Percentiles rank a stretch among this genome's conserved stretches.
These are phyloP conservation scores for Talaromyces trachyspermus DNA, from an alignment of 495 filamentous ascomycete genomes.

Conservation along the genomic window DNA sequence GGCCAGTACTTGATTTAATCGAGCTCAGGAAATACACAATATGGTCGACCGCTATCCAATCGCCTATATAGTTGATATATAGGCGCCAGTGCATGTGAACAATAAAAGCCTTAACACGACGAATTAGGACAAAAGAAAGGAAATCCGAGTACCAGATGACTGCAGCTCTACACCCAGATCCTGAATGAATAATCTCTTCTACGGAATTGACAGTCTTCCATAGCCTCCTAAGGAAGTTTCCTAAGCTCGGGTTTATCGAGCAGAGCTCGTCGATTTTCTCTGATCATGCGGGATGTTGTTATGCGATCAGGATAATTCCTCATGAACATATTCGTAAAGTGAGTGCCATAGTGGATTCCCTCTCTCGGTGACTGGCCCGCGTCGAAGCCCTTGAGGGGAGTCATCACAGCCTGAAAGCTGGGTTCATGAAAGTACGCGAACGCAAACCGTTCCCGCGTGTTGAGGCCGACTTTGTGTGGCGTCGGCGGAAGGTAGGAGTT, in stretches of 20 bases:
- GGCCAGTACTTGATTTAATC: no score
- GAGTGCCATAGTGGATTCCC: slow-evolving; percentile 38
- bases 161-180: no score
- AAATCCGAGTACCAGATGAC: no score
- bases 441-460: slow-evolving; percentile 32
- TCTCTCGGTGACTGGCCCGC: slow-evolving; percentile 3
- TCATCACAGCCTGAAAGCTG: slow-evolving; percentile 34
- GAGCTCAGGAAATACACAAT: no score
- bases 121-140: no score
- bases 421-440: slow-evolving; percentile 43
- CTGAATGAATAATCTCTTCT: no score
- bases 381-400: slow-evolving; percentile 23
- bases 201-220: no score
- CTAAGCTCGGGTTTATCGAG: slow-evolving; percentile 1
- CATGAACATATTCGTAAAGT: slow-evolving; percentile 44
- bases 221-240: not conserved
- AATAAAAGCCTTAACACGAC: no score
- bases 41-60: no score
- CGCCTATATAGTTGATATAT: no score
- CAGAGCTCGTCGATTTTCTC: slow-evolving; percentile 10
- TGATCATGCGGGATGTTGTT: slow-evolving; percentile 26
- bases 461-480: slow-evolving; percentile 40
- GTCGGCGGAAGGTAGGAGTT: slow-evolving; percentile 30
- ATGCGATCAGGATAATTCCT: slow-evolving; percentile 40
- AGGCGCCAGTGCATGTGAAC: no score